Evolutionary conservation across 2,329 filamentous ascomycete species (phyloP).

Genomic region (Calonectria pseudoturangicola): DNA sequence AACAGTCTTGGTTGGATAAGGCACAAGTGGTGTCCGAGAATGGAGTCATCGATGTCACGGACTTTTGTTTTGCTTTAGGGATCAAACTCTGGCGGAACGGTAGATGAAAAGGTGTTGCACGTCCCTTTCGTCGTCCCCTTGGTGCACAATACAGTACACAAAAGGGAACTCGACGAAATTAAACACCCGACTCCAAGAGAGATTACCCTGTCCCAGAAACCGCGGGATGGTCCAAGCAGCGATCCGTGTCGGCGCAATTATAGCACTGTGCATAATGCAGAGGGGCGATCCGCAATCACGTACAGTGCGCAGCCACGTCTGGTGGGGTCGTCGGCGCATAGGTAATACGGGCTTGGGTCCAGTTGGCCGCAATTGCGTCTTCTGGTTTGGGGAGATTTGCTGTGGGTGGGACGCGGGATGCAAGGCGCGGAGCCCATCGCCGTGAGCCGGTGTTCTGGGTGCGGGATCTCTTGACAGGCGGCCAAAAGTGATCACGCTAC

Average conservation of each 20-base stretch:
- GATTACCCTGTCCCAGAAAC: conserved; percentile 53
- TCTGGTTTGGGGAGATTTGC: conserved; percentile 51
- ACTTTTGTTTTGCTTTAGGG: conserved; percentile 40
- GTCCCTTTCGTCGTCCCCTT: neutral
- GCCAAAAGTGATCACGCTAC: conserved; percentile 51
- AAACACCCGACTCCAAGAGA: conserved; percentile 50
- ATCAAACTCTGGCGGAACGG: conserved; percentile 43
- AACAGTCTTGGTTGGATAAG: conserved; percentile 34
- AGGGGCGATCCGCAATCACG: conserved; percentile 37
- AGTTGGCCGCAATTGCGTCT: conserved; percentile 40
- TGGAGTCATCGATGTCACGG: conserved; percentile 53
- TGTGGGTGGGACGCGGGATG: conserved; percentile 53
- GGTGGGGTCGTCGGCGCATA: conserved; percentile 31
- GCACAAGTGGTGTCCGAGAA: conserved; percentile 44
- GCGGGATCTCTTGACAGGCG: conserved; percentile 57
- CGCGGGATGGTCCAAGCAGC: conserved; percentile 41
- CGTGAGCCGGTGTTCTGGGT: conserved; percentile 57
- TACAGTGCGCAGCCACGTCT: conserved; percentile 53
- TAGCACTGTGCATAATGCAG: conserved; percentile 39
- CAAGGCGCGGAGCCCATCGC: conserved; percentile 48
- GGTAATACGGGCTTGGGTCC: conserved; percentile 43
- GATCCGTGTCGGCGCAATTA: conserved; percentile 49
- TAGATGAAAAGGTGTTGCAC: conserved; percentile 44
- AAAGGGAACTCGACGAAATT: conserved; percentile 56
- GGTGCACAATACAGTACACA: conserved; percentile 40